These are phyloP conservation scores for Epithele typhae DNA, from an alignment of 768 basidiomycete species.

Conservation along the genomic window DNA sequence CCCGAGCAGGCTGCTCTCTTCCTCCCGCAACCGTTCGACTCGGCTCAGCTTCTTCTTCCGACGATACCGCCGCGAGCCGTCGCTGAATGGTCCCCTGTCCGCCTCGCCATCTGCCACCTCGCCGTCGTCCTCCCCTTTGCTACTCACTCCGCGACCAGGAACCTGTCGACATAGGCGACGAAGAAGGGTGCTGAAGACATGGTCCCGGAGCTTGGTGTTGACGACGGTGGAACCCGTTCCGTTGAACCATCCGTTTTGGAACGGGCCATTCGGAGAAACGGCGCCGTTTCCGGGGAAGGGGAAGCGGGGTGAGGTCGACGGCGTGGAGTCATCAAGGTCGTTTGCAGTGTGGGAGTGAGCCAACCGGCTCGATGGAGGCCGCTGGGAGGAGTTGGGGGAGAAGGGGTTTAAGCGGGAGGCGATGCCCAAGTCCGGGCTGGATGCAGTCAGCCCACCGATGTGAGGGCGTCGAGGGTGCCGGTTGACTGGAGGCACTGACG, in stretches of 20 bases:
- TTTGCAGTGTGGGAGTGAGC: constrained; percentile 23
- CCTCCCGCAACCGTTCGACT: constrained; percentile 36
- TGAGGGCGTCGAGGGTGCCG: constrained; percentile 38
- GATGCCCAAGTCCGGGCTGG: constrained; percentile 63
- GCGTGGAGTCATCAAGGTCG: constrained; percentile 18
- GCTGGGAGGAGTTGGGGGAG: constrained; percentile 6
- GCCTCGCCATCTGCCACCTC: constrained; percentile 38
- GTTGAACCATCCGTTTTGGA: constrained; percentile 54
- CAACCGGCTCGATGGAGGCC: constrained; percentile 15
- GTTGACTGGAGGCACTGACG: constrained; percentile 19
- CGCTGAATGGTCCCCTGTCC: constrained; percentile 16
- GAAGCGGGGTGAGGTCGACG: constrained; percentile 24
- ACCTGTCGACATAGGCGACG: constrained; percentile 60
- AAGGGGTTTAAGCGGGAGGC: constrained; percentile 7
- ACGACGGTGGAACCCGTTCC: constrained; percentile 92
- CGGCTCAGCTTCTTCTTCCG: constrained; percentile 40
- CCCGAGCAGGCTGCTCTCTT: constrained; percentile 33
- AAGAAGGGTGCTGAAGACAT: constrained; percentile 88
- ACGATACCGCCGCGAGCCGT: constrained; percentile 20
- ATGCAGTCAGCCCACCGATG: constrained; percentile 53
- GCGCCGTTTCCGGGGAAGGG: constrained; percentile 1
- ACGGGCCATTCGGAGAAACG: constrained; percentile 11
- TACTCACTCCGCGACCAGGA: constrained; percentile 17
- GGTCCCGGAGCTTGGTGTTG: constrained; percentile 92
- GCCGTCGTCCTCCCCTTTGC: constrained; percentile 31